Evolutionary conservation across 495 filamentous ascomycete species (phyloP).

Genomic region (Cercophora scortea): DNA sequence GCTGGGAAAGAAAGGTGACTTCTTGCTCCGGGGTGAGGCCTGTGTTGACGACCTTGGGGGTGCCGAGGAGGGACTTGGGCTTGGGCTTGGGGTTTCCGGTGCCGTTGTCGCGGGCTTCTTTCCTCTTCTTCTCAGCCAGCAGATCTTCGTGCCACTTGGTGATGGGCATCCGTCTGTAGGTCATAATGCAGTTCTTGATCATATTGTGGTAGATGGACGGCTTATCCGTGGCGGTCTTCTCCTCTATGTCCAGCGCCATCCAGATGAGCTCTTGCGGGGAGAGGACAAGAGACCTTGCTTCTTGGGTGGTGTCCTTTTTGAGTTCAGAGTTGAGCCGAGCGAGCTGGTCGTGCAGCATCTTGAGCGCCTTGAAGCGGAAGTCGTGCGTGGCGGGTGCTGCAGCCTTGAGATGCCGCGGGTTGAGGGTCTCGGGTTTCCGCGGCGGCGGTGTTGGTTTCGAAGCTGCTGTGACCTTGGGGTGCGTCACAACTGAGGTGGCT

Average conservation of each 20-base stretch:
- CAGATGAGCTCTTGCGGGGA: conserved; percentile 64
- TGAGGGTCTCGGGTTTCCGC: conserved; percentile 51
- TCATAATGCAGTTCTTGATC: conserved; percentile 69
- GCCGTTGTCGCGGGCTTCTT: conserved; percentile 14
- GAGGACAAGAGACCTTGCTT: conserved; percentile 43
- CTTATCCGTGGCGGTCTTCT: conserved; percentile 60
- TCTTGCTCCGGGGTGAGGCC: conserved; percentile 63
- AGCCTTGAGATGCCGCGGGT: conserved; percentile 69
- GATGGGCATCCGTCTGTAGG: conserved; percentile 61
- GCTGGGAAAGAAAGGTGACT: conserved; percentile 47
- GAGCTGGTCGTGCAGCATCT: conserved; percentile 67
- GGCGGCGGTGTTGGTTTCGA: not conserved
- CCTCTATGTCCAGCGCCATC: conserved; percentile 78
- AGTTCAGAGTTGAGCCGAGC: conserved; percentile 60
- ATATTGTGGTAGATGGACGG: conserved; percentile 67
- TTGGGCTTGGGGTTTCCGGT: conserved; percentile 11
- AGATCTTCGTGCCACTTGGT: conserved; percentile 57
- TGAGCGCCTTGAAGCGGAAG: conserved; percentile 58
- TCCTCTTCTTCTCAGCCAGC: conserved; percentile 17
- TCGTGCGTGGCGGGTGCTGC: conserved; percentile 60
- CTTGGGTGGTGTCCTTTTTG: conserved; percentile 39
- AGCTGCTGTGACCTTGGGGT: not conserved
- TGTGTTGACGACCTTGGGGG: conserved; percentile 50
- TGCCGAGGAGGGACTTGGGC: conserved; percentile 14
- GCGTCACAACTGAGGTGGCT: not conserved